Base-by-base conservation (phyloP, 169 alveolate genomes). In the Eimeria necatrix region DNA sequence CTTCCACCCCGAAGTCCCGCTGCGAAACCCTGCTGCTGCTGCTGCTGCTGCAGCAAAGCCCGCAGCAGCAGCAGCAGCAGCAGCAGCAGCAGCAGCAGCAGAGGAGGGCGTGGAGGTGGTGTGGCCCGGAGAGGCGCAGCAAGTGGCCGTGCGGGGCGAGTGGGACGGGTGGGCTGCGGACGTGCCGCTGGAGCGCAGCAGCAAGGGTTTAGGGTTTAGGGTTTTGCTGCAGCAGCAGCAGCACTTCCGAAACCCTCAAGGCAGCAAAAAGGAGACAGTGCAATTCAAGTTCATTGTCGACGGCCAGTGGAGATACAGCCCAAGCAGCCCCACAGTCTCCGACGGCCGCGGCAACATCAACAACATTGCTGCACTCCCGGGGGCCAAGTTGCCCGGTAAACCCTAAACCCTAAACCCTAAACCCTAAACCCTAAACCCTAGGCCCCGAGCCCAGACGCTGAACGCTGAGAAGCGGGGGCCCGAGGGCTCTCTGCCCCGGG, bases 91-190 rank as follows among this genome's bases (percentile, higher is more conserved):
- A 74, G 32, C 26, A 46, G 41, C 26, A 60, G 53, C 94, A 95
- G 60, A 85, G 18, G 97, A 97, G 56, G 49, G 81, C 3, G 49
- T 95, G 6, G 76, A 24, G n/a, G 10, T 89, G 20, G 0, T 9
- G 22, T 89, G 94, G 89, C 2, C 3, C 2, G 80, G 46, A 41
- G 94, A 46, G 48, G 81, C 81, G 14, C n/a, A 53, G 6, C 53
- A 26, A 7, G 94, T 89, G 20, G 46, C 16, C 0, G 41, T 89
- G 53, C 46, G 80, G 2, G 94, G 98, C n/a, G 96, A 95, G 48
- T 97, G 98, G 96, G 97, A 97, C 76, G 91, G 96, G 18, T 98
- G 99, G 99, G 93, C 93, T 60, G 95, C 96, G 18, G 97, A 96
- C 24, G 81, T 96, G 71, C 26, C 87, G 56, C 61, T 97, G 94